Percentiles rank a stretch among this genome's conserved stretches.
phyloP scores from a whole-genome alignment of 2,329 filamentous ascomycete species.

The Cytospora schulzeri region DNA sequence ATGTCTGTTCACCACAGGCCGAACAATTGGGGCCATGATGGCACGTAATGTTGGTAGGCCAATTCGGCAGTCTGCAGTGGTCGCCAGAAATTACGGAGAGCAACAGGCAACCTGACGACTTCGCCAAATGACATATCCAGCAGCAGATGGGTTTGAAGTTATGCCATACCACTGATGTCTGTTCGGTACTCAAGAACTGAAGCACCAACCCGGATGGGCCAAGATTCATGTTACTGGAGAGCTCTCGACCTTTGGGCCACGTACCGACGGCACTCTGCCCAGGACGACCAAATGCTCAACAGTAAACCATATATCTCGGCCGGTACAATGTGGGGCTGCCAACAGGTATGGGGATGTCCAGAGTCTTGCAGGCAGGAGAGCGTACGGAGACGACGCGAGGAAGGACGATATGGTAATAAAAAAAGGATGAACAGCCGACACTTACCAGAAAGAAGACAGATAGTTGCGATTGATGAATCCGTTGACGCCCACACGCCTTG shows the following conservation, averaged over 20 bases:
- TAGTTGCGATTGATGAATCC: neutral
- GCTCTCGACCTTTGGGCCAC: neutral
- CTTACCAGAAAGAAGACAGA: constrained; percentile 2
- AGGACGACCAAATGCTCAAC: neutral
- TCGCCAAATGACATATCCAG: neutral
- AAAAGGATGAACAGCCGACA: neutral
- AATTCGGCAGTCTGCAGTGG: too few relatives aligned
- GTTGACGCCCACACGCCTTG: neutral
- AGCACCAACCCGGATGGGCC: neutral
- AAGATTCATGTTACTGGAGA: neutral
- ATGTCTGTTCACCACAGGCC: neutral
- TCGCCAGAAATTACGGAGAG: neutral
- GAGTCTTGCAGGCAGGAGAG: neutral
- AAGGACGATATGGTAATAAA: neutral
- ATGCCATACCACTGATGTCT: neutral
- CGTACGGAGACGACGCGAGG: neutral
- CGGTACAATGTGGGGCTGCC: neutral
- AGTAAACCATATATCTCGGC: neutral
- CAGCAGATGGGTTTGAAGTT: neutral
- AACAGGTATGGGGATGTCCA: neutral
- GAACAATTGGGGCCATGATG: neutral
- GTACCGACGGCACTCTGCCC: neutral
- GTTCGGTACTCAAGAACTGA: neutral
- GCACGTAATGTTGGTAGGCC: neutral
- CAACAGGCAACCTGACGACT: neutral